A percentile compares a stretch with the other conserved stretches of the same genome.
phyloP scores from a whole-genome alignment of 1,139 yeast genomes.

The Kazachstania sp. region DNA sequence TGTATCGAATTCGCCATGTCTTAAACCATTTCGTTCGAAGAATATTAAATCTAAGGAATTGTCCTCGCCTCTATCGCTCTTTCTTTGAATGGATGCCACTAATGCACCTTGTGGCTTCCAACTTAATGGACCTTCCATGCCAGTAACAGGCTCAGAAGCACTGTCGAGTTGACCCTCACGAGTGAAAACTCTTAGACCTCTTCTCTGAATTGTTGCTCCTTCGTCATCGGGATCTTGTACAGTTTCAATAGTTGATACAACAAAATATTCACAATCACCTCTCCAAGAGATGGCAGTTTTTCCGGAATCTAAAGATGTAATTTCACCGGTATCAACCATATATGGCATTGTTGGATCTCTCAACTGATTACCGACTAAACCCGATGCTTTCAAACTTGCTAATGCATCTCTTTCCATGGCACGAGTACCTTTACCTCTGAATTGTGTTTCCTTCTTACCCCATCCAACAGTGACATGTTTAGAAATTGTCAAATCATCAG shows the following conservation, averaged over 20 bases:
- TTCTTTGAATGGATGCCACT: conserved; percentile 74
- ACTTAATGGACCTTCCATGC: conserved; percentile 59
- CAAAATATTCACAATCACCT: conserved; percentile 85
- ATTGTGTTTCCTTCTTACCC: conserved; percentile 97
- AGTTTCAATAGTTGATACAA: conserved; percentile 55
- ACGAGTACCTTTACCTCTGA: conserved; percentile 86
- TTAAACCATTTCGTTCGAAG: conserved; percentile 86
- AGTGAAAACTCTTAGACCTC: conserved; percentile 76
- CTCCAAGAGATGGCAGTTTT: conserved; percentile 69
- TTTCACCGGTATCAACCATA: conserved; percentile 58
- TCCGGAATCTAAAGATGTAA: conserved; percentile 45
- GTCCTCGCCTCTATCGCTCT: conserved; percentile 28
- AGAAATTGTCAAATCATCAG: conserved; percentile 60
- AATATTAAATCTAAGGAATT: conserved; percentile 49
- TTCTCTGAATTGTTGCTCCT: conserved; percentile 41
- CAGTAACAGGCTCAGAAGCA: conserved; percentile 86
- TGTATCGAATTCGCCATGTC: conserved; percentile 79
- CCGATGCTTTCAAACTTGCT: conserved; percentile 51
- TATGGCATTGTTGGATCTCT: conserved; percentile 92
- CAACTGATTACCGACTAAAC: conserved; percentile 51
- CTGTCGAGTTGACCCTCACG: conserved; percentile 74
- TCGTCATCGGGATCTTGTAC: conserved; percentile 28
- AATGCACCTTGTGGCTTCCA: conserved; percentile 92
- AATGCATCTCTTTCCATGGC: conserved; percentile 59
- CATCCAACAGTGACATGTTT: conserved; percentile 96